Evolutionary conservation across 495 filamentous ascomycete species (phyloP).

Genomic region (Neurospora tetrasperma): DNA sequence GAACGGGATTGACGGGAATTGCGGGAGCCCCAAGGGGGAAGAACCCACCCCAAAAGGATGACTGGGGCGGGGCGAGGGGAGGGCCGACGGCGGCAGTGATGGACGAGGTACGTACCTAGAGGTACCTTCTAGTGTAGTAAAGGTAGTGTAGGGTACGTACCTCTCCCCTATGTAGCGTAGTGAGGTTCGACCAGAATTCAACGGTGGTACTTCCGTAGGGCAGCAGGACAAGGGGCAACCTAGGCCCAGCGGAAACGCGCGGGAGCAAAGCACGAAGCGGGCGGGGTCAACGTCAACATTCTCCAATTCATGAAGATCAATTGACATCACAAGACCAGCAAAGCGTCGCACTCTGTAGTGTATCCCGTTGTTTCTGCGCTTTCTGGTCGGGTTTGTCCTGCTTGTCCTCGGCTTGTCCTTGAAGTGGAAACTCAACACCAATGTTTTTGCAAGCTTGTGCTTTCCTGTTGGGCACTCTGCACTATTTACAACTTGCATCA

Average conservation of each 20-base stretch:
- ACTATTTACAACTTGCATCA: neutral
- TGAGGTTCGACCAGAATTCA: neutral
- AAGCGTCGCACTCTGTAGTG: neutral
- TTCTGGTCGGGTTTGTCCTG: neutral
- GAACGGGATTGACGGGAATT: neutral
- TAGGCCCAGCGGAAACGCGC: neutral
- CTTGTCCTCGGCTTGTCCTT: neutral
- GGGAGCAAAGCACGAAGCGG: neutral
- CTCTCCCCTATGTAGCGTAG: neutral
- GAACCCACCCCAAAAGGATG: neutral
- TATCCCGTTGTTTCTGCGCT: neutral
- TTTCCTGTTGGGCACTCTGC: neutral
- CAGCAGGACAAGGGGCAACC: neutral
- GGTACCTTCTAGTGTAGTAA: no score
- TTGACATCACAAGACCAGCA: neutral
- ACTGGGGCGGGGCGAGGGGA: neutral
- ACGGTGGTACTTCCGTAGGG: neutral
- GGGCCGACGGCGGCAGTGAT: neutral
- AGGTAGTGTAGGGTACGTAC: neutral
- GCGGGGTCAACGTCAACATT: neutral
- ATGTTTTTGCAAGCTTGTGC: neutral
- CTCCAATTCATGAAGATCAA: neutral
- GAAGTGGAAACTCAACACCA: neutral
- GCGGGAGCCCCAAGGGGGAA: neutral
- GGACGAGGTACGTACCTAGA: neutral